Conservation (phyloP, 1,284 basidiomycete species). For the Ustilago shanxiensis region DNA sequence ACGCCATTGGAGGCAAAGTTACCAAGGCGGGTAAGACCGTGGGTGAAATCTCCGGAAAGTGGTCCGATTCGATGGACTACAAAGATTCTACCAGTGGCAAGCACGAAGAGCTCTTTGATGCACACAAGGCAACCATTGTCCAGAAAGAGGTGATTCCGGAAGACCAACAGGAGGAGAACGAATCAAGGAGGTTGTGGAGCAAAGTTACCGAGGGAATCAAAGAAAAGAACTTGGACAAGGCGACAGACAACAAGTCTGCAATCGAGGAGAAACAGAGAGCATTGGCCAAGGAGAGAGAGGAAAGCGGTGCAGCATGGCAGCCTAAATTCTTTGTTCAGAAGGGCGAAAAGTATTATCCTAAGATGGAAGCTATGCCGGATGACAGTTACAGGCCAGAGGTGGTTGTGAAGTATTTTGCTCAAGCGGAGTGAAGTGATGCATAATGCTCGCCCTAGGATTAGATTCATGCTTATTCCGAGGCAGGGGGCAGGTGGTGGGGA, state of each 20-base stretch:
- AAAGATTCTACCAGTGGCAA: constrained; percentile 75
- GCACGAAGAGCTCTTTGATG: constrained; percentile 87
- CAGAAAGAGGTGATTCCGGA: constrained; percentile 88
- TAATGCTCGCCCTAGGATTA: too few relatives aligned
- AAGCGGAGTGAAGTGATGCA: constrained; percentile 13
- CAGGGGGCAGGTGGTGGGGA: background rate
- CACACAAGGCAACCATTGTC: constrained; percentile 77
- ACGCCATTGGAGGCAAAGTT: constrained; percentile 86
- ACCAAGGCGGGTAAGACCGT: constrained; percentile 79
- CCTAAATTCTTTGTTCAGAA: constrained; percentile 84
- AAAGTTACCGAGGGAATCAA: constrained; percentile 88
- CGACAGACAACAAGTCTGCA: constrained; percentile 87
- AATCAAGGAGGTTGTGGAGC: constrained; percentile 84
- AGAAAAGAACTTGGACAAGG: constrained; percentile 90
- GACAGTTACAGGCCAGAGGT: constrained; percentile 48
- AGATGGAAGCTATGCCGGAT: constrained; percentile 53
- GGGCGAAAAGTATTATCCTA: constrained; percentile 71
- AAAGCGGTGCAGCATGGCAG: constrained; percentile 77
- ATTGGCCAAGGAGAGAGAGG: constrained; percentile 81
- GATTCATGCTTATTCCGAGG: too few relatives aligned
- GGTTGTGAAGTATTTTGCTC: constrained; percentile 56
- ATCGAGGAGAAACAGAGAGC: constrained; percentile 95
- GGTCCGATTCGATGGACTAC: constrained; percentile 92
- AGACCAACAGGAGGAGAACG: constrained; percentile 88
- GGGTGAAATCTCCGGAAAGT: constrained; percentile 90